Percentiles rank a stretch among this genome's conserved stretches.
Conservation (phyloP, 352 stramenopile species). For the Vaucheria bursata region DNA sequence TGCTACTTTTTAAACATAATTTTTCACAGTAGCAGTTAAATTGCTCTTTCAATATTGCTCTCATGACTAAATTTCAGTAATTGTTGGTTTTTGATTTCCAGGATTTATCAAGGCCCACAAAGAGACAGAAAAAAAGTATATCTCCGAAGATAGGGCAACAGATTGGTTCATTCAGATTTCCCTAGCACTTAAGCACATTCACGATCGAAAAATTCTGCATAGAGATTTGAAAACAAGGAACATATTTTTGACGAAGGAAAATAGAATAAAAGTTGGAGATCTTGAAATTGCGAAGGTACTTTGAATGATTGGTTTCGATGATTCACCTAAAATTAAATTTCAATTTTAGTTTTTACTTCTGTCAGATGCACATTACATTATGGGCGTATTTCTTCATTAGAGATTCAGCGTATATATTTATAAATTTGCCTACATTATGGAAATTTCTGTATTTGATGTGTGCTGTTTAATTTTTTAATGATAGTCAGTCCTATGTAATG, state of each 20-base stretch:
- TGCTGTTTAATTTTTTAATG: background rate
- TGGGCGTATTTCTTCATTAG: background rate
- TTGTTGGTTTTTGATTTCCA: too few species aligned
- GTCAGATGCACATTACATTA: background rate
- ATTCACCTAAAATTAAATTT: background rate
- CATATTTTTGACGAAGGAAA: conserved; percentile 53
- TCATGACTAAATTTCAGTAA: too few species aligned
- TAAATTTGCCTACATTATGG: too few species aligned
- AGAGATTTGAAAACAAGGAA: conserved; percentile 53
- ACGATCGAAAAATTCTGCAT: conserved; percentile 55
- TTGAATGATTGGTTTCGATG: background rate
- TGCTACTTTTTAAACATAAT: too few species aligned
- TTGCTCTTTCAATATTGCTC: too few species aligned
- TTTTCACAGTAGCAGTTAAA: too few species aligned
- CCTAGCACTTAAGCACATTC: conserved; percentile 55
- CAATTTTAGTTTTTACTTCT: background rate
- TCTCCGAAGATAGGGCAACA: conserved; percentile 49
- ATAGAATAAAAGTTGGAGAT: conserved; percentile 53
- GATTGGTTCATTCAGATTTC: conserved; percentile 53
- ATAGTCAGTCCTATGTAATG: too few species aligned
- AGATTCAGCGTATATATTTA: too few species aligned
- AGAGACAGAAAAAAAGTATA: too few species aligned
- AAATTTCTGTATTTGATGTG: background rate
- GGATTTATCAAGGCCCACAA: too few species aligned
- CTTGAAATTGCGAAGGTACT: conserved; percentile 45